Percentiles rank a stretch among this genome's conserved stretches.
These are phyloP conservation scores for Diutina ranongensis DNA, from an alignment of 1,139 yeast genomes.

Conservation along the genomic window DNA sequence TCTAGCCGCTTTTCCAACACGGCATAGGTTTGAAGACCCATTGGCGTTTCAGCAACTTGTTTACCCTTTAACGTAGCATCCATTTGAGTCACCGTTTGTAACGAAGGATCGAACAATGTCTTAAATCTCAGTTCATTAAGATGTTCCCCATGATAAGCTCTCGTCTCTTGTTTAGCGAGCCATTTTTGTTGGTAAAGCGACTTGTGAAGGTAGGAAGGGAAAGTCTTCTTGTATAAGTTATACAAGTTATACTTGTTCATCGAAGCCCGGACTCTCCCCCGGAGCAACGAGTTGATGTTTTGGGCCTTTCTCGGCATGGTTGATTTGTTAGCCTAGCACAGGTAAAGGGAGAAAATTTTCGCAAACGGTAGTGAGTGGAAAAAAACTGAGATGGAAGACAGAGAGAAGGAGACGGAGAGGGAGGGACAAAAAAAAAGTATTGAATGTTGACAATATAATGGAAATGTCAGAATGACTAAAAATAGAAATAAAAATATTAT, in stretches of 20 bases:
- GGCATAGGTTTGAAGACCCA: conserved; percentile 81
- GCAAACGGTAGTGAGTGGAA: background rate
- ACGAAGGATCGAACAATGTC: conserved; percentile 55
- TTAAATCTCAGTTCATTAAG: conserved; percentile 78
- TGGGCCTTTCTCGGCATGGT: conserved; percentile 54
- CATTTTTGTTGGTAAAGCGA: conserved; percentile 85
- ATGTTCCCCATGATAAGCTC: conserved; percentile 95
- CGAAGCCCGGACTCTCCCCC: conserved; percentile 79
- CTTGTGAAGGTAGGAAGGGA: conserved; percentile 38
- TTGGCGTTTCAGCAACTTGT: conserved; percentile 54
- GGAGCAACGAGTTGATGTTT: conserved; percentile 45
- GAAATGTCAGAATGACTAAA: too few species aligned
- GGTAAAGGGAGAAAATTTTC: conserved; percentile 3
- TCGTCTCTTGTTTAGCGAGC: conserved; percentile 81
- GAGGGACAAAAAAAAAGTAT: too few species aligned
- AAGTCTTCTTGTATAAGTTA: conserved; percentile 66
- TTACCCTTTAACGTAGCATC: conserved; percentile 63
- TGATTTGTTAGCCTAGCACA: too few species aligned
- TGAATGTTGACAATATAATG: too few species aligned
- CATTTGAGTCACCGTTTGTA: conserved; percentile 78
- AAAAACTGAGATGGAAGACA: background rate
- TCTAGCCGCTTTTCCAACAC: conserved; percentile 82
- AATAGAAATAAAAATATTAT: too few species aligned
- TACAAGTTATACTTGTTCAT: conserved; percentile 88
- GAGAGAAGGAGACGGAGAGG: background rate